These are phyloP conservation scores for Avena eriantha DNA, from an alignment of 176 grass and related monocot species.

Conservation along the genomic window DNA sequence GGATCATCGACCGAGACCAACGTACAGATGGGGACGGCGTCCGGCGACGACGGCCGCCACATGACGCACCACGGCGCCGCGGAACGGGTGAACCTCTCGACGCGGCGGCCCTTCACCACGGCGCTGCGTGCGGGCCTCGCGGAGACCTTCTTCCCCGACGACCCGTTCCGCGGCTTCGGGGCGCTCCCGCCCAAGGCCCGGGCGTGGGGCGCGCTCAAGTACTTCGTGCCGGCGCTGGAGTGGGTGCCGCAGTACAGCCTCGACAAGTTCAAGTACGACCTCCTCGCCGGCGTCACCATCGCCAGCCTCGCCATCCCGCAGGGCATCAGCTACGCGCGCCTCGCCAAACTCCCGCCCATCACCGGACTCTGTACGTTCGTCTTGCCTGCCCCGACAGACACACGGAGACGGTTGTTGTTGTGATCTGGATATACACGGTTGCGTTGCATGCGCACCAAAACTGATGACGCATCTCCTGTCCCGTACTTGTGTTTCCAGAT, in stretches of 20 bases:
- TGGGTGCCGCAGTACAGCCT: conserved; percentile 70
- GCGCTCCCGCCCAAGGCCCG: conserved; percentile 35
- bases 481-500: conserved; percentile 42
- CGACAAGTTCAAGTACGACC: conserved; percentile 74
- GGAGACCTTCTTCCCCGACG: conserved; percentile 93
- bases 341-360: conserved; percentile 86
- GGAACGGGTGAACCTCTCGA: conserved; percentile 59
- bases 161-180: conserved; percentile 77
- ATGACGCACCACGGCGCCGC: neutral
- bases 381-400: no score
- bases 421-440: neutral
- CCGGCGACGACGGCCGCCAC: conserved; percentile 29
- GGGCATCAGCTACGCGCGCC: conserved; percentile 96
- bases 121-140: conserved; percentile 50
- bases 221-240: conserved; percentile 74
- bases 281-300: conserved; percentile 91
- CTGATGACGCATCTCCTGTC: no score
- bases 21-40: conserved; percentile 63
- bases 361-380: conserved; percentile 75
- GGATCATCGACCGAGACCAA: neutral
- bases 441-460: neutral
- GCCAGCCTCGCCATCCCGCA: conserved; percentile 98
- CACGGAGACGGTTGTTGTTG: neutral
- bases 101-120: conserved; percentile 38
- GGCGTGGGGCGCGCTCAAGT: conserved; percentile 60